Evolutionary conservation across 768 basidiomycete species (phyloP).

Genomic region (Tylopilus sp.): DNA sequence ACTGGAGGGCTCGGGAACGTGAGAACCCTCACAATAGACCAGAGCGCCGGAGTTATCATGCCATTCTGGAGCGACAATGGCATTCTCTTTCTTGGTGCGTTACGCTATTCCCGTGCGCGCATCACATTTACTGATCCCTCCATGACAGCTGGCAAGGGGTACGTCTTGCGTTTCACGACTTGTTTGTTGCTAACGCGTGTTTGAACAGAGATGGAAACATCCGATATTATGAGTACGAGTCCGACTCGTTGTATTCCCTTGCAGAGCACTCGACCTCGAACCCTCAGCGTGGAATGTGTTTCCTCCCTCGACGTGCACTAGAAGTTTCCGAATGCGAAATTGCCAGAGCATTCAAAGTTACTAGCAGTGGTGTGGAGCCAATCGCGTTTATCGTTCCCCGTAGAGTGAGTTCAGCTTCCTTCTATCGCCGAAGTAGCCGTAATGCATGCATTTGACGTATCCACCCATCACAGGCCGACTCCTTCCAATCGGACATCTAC

Average conservation of each 20-base stretch:
- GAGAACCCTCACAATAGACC: constrained; percentile 80
- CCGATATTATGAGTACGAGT: constrained; percentile 95
- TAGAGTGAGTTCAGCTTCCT: constrained; percentile 72
- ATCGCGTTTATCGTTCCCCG: constrained; percentile 95
- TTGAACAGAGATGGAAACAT: constrained; percentile 85
- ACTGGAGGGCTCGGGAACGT: constrained; percentile 68
- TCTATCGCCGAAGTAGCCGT: too few relatives aligned
- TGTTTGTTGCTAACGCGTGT: constrained; percentile 1
- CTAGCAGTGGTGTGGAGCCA: constrained; percentile 72
- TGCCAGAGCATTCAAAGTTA: constrained; percentile 89
- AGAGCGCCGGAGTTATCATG: constrained; percentile 92
- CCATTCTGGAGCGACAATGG: constrained; percentile 97
- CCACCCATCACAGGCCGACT: constrained; percentile 59
- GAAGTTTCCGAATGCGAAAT: constrained; percentile 93
- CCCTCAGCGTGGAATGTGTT: constrained; percentile 96
- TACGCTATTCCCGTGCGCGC: background rate
- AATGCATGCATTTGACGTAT: background rate
- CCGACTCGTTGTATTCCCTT: constrained; percentile 71
- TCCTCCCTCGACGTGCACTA: constrained; percentile 89
- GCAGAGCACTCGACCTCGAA: constrained; percentile 86
- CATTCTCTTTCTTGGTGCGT: constrained; percentile 76
- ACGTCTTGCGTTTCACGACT: constrained; percentile 14
- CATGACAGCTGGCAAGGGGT: constrained; percentile 81
- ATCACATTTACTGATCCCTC: constrained; percentile 1
- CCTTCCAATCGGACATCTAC: constrained; percentile 97